phyloP scores from a whole-genome alignment of 2,329 filamentous ascomycete species.

The Dactylonectria estremocensis region DNA sequence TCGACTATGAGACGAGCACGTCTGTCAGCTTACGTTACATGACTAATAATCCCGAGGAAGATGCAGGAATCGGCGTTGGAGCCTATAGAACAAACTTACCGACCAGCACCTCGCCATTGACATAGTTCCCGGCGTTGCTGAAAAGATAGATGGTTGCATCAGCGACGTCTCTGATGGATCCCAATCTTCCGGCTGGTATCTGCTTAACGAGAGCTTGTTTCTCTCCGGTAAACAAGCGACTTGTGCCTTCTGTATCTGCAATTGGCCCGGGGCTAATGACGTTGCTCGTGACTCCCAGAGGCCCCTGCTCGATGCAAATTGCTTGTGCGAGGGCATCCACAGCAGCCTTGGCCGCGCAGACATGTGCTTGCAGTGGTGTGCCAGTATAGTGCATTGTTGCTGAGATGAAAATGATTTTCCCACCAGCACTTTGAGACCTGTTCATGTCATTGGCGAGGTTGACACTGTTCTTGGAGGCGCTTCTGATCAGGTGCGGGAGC shows the following conservation, averaged over 20 bases:
- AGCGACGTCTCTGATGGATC: conserved; percentile 11
- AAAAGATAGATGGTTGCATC: conserved; percentile 25
- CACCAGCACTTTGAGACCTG: background rate
- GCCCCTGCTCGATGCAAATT: conserved; percentile 10
- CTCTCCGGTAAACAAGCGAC: conserved; percentile 4
- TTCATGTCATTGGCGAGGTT: background rate
- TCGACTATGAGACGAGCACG: no score
- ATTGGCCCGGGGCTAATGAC: conserved; percentile 18
- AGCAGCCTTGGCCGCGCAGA: conserved; percentile 5
- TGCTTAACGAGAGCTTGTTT: background rate
- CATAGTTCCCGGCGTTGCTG: conserved; percentile 16
- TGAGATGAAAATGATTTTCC: conserved; percentile 24
- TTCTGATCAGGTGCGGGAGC: conserved; percentile 1
- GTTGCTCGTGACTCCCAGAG: conserved; percentile 20
- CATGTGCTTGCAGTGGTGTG: conserved; percentile 23
- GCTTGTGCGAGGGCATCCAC: conserved; percentile 17
- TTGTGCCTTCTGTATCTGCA: conserved; percentile 6
- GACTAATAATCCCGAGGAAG: no score
- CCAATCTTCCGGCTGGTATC: conserved; percentile 15
- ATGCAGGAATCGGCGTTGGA: no score
- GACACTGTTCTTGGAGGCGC: conserved; percentile 11
- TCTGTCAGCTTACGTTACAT: no score
- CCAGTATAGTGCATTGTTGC: conserved; percentile 26
- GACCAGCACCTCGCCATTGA: conserved; percentile 15
- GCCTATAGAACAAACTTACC: no score